Percentiles rank a stretch among this genome's conserved stretches.
These are phyloP conservation scores for Ottelia alismoides DNA, from an alignment of 106 monocot species.

Conservation along the genomic window DNA sequence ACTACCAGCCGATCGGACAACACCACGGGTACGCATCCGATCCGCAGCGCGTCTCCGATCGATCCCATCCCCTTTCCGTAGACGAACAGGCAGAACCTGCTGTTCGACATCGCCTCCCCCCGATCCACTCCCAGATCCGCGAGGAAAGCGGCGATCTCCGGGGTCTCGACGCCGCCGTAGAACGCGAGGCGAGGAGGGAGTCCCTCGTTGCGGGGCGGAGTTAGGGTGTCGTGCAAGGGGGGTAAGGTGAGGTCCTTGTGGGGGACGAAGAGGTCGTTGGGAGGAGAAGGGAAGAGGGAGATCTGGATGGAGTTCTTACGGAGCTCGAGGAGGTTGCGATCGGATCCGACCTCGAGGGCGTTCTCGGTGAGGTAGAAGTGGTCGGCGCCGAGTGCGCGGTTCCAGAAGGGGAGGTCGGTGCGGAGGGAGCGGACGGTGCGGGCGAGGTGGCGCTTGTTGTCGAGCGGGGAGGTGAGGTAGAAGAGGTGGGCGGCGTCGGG, in stretches of 20 bases:
- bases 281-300: conserved; percentile 3
- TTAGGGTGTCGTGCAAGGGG: not conserved
- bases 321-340: conserved; percentile 12
- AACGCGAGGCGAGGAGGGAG: not conserved
- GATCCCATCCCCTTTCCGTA: not conserved
- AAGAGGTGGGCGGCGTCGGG: conserved; percentile 16
- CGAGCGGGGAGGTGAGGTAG: conserved; percentile 2
- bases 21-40: conserved; percentile 17
- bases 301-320: conserved; percentile 18
- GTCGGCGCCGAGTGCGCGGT: conserved; percentile 20
- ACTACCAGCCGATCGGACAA: conserved; percentile 5
- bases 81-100: conserved; percentile 11
- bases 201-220: not conserved
- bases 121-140: no score
- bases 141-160: not conserved
- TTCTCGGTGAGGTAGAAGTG: conserved; percentile 12
- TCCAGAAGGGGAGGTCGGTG: conserved; percentile 15
- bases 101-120: not conserved
- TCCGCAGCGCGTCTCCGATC: conserved; percentile 8
- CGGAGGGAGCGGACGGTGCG: conserved; percentile 11
- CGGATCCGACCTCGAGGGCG: conserved; percentile 5
- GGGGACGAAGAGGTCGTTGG: conserved; percentile 8
- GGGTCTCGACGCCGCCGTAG: not conserved
- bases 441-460: not conserved
- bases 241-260: conserved; percentile 19